Base-by-base conservation (phyloP, 2,329 filamentous ascomycete species). In the Dothideomycetes sp. region DNA sequence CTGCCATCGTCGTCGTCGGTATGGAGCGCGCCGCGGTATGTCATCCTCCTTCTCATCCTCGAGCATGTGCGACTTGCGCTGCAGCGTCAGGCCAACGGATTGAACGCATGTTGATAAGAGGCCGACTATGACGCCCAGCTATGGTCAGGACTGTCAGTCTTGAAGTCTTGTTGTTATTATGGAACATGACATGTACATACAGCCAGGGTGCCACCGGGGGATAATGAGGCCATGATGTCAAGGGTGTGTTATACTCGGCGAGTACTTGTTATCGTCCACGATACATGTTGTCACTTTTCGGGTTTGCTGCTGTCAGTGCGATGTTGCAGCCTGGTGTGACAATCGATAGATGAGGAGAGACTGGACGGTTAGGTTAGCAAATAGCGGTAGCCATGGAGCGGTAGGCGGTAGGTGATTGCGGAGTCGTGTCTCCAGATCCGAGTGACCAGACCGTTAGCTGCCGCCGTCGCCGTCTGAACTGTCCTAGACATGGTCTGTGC, bases 21-120 rank as follows among this genome's bases (percentile, higher is more conserved):
- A 93, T 4, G 91, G 86, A 33, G 91, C 89, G 45, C 89, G 74
- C 50, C 84, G 80, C 44, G 80, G 69, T 63, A 91, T 78, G 59
- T 85, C 81, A 19, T 72, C 69, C 37, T 78, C 76, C 62, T 94
- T 94, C 66, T 93, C 86, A 66, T 98, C 91, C 68, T 98, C 91
- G 56, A 96, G 79, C 50, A 98, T 81, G 65, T 98, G 91, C 47
- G 91, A 96, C 65, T 98, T 96, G 59, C 91, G 85, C 65, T 98
- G 91, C 18, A 98, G 73, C 22, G 91, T 98, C 48, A 98, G 74
- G 49, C 91, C 91, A 53, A 98, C 71, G 60, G 88, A 94, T 62
- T 98, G 91, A 17, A 96, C 77, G 59, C 87, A 91, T 44, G 91
- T 95, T 43, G 89, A 96, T 51, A 95, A 61, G 48, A 98, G 74